phyloP scores from a whole-genome alignment of 2,329 filamentous ascomycete species.

The Teratosphaeriaceae sp. region DNA sequence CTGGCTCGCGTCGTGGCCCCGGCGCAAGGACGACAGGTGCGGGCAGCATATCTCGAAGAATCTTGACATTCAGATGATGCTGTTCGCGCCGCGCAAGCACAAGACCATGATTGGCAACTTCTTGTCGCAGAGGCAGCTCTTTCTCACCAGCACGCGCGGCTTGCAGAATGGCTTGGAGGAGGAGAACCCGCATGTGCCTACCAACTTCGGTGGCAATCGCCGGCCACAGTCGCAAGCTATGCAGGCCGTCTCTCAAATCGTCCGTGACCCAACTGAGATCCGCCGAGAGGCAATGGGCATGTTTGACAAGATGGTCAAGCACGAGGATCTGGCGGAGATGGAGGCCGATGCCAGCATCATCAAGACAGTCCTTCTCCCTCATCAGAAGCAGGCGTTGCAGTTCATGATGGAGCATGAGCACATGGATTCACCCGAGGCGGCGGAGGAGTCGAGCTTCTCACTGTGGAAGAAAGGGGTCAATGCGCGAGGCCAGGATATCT shows the following conservation, averaged over 20 bases:
- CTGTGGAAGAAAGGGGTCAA: constrained; percentile 65
- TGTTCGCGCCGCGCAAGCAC: constrained; percentile 69
- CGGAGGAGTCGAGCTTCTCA: constrained; percentile 52
- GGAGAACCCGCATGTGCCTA: constrained; percentile 65
- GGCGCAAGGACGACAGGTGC: constrained; percentile 55
- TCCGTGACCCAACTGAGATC: constrained; percentile 75
- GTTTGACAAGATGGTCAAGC: constrained; percentile 72
- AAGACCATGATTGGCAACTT: constrained; percentile 60
- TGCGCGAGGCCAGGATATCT: constrained; percentile 54
- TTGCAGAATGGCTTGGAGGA: constrained; percentile 55
- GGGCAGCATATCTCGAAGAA: constrained; percentile 56
- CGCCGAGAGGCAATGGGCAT: constrained; percentile 77
- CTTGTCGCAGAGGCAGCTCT: constrained; percentile 60
- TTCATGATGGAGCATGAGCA: constrained; percentile 79
- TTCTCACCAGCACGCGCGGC: constrained; percentile 47
- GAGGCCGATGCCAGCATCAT: constrained; percentile 57
- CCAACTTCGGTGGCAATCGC: constrained; percentile 23
- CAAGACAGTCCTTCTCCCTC: constrained; percentile 63
- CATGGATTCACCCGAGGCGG: constrained; percentile 51
- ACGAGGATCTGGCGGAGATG: constrained; percentile 67
- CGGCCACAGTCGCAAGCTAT: constrained; percentile 10
- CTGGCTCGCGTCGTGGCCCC: constrained; percentile 61
- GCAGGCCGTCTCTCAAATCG: constrained; percentile 31
- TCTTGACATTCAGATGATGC: constrained; percentile 62
- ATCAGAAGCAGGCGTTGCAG: constrained; percentile 84